phyloP scores from a whole-genome alignment of 805 yeast species.

The Zygotorulaspora chibaensis region DNA sequence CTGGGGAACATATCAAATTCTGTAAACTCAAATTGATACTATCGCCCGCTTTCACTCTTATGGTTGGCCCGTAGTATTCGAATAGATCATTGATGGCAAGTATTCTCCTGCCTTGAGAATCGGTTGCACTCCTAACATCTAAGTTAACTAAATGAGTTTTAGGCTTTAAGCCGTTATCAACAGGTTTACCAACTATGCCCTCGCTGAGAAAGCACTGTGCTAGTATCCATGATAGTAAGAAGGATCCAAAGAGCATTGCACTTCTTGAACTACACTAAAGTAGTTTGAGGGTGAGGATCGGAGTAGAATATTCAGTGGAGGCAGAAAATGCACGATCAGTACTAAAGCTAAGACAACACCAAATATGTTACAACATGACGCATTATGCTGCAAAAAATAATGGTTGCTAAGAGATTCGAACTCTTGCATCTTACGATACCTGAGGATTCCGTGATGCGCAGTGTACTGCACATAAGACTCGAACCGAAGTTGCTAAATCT shows the following conservation, averaged over 20 bases:
- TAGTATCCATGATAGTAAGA: background rate
- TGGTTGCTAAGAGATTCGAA: constrained; percentile 33
- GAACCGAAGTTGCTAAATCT: constrained; percentile 17
- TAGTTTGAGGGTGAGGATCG: too few species aligned
- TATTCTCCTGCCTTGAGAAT: constrained; percentile 16
- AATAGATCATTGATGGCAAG: constrained; percentile 22
- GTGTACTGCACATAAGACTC: constrained; percentile 17
- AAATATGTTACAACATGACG: background rate
- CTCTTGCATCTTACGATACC: constrained; percentile 33
- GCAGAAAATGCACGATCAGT: too few species aligned
- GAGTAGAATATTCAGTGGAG: too few species aligned
- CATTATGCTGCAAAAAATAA: constrained; percentile 11
- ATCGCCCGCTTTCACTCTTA: constrained; percentile 25
- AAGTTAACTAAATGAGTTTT: constrained; percentile 12
- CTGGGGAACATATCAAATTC: constrained; percentile 21
- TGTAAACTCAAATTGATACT: constrained; percentile 17
- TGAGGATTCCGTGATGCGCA: constrained; percentile 22
- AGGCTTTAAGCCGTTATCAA: background rate
- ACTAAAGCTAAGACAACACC: background rate
- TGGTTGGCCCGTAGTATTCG: constrained; percentile 23
- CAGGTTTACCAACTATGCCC: background rate
- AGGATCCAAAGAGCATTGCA: too few species aligned
- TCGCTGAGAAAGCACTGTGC: background rate
- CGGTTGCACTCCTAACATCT: constrained; percentile 13
- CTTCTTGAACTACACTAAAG: too few species aligned